These are phyloP conservation scores for Blumeria hordei DNA, from an alignment of 2,329 filamentous ascomycete genomes.

Conservation along the genomic window DNA sequence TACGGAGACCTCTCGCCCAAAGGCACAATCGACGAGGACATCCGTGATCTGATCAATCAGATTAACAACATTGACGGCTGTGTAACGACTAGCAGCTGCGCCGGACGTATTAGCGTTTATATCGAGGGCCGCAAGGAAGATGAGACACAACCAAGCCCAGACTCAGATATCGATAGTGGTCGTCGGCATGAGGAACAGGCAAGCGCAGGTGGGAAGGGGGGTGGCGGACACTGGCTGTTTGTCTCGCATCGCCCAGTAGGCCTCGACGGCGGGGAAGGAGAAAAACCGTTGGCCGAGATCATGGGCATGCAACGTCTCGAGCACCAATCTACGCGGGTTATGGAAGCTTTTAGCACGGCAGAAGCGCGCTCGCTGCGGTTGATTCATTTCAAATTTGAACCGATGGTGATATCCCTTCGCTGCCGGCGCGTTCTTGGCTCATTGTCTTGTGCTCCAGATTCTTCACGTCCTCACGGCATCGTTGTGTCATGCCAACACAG, in stretches of 20 bases:
- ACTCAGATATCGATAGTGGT: neutral
- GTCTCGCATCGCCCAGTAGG: constrained; percentile 57
- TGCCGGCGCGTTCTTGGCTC: neutral
- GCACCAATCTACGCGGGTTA: neutral
- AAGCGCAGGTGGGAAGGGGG: constrained; percentile 62
- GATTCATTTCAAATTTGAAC: constrained; percentile 81
- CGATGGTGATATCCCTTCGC: constrained; percentile 37
- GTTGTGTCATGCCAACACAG: constrained; percentile 44
- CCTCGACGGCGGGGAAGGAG: constrained; percentile 5
- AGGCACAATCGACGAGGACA: constrained; percentile 59
- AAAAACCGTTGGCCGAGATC: constrained; percentile 9
- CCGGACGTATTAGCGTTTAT: constrained; percentile 69
- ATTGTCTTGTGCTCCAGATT: constrained; percentile 31
- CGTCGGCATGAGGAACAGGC: constrained; percentile 17
- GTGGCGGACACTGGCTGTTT: constrained; percentile 63
- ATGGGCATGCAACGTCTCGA: constrained; percentile 18
- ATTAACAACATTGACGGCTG: constrained; percentile 54
- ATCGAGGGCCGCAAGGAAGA: constrained; percentile 42
- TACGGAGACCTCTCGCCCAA: constrained; percentile 78
- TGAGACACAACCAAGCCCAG: neutral
- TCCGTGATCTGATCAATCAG: constrained; percentile 50
- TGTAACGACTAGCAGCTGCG: constrained; percentile 84
- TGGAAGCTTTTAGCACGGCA: neutral
- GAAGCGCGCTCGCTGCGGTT: constrained; percentile 16
- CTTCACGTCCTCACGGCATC: constrained; percentile 68